Evolutionary conservation across 805 yeast genomes (phyloP), one percentile per base, ranked within the genome.

Genomic region (Scheffersomyces spartinae): DNA sequence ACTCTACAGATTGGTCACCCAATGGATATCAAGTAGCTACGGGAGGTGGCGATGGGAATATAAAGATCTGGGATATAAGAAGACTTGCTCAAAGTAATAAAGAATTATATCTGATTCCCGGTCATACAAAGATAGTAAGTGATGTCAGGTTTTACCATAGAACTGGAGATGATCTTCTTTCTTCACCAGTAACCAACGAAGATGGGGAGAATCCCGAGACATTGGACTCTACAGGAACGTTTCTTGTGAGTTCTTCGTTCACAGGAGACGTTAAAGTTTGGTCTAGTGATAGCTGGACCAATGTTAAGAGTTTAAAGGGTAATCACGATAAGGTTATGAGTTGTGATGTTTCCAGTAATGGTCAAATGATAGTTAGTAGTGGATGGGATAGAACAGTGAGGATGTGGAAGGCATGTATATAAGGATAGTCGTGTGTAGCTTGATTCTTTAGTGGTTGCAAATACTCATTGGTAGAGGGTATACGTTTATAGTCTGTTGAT

Each of bases 351-450:
- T 43, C 62, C 7, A 28, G 35, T 1, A 55, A 61, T 28, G 65
- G 64, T 6, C 38, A 52, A 6, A 41, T 31, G 17, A 49, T 85
- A 1, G 64, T 70, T 1, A 68, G 78, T 23, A 66, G 82, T 25
- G 86, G 94, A 12, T 85, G 94, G 94, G 95, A 85, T 45, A 63
- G 91, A 28, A 62, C 81, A 5, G 62, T 84, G 3, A 80, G 79
- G 42, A 27, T 80, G 21, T 80, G 84, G 84, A 14, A 26, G 29
- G n/a, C n/a, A n/a, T n/a, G n/a, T n/a, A n/a, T n/a, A n/a, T n/a
- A n/a, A n/a, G n/a, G n/a, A n/a, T n/a, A n/a, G n/a, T n/a, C n/a
- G n/a, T n/a, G n/a, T n/a, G n/a, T n/a, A n/a, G n/a, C n/a, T n/a
- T n/a, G n/a, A n/a, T n/a, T n/a, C n/a, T n/a, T n/a, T n/a, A n/a